Percentiles rank a stretch among this genome's conserved stretches.
These are phyloP conservation scores for Penicillium occitanis DNA, from an alignment of 2,329 filamentous ascomycete genomes.

Conservation along the genomic window DNA sequence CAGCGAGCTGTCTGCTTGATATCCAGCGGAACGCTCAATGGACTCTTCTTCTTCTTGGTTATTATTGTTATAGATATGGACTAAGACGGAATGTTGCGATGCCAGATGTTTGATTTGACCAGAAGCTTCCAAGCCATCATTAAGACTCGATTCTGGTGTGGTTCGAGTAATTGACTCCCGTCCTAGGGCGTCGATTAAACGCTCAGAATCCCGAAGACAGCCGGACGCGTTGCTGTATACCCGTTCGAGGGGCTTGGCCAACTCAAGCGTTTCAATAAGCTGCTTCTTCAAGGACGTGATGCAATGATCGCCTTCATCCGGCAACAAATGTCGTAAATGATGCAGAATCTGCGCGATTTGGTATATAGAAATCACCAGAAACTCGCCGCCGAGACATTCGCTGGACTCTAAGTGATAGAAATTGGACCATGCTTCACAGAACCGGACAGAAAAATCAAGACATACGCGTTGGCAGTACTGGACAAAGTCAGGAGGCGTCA, in stretches of 20 bases:
- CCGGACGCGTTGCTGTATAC: neutral
- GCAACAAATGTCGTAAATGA: neutral
- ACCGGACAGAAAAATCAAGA: neutral
- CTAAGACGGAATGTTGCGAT: neutral
- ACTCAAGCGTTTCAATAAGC: neutral
- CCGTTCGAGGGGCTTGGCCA: neutral
- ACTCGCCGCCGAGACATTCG: neutral
- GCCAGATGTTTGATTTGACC: too few relatives aligned
- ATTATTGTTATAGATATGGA: neutral
- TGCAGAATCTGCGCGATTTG: neutral
- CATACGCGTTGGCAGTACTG: neutral
- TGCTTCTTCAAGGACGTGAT: neutral
- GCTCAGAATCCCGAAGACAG: neutral
- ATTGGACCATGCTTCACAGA: neutral
- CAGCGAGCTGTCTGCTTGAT: neutral
- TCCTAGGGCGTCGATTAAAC: neutral
- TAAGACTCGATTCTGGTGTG: neutral
- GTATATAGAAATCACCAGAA: neutral
- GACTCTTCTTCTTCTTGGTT: neutral
- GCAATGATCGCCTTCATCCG: neutral
- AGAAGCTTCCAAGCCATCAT: too few relatives aligned
- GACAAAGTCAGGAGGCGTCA: neutral
- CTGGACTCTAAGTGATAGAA: neutral
- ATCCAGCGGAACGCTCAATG: neutral
- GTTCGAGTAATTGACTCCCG: neutral